Evolutionary conservation across 352 stramenopile species (phyloP).

Genomic region (Pythium insidiosum): DNA sequence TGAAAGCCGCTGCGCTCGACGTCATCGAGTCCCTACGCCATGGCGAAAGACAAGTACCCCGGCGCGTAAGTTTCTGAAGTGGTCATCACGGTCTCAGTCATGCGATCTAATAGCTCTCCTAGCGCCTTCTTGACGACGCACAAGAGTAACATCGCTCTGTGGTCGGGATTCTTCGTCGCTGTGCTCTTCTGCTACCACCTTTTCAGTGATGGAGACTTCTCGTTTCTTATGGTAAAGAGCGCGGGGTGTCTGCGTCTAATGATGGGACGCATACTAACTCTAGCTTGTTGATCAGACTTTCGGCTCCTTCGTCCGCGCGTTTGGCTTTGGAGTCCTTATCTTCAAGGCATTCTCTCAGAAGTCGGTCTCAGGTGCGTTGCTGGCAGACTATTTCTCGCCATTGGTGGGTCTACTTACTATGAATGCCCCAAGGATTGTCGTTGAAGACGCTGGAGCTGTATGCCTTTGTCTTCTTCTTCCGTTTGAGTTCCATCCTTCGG

Average conservation of each 20-base stretch:
- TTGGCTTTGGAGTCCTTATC: conserved; percentile 91
- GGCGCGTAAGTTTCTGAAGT: conserved; percentile 12
- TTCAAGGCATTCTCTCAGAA: conserved; percentile 93
- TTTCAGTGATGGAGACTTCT: conserved; percentile 97
- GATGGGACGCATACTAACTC: too few relatives aligned
- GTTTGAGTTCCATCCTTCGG: conserved; percentile 94
- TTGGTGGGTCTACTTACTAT: not conserved
- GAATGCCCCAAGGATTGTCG: conserved; percentile 64
- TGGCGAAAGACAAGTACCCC: conserved; percentile 24
- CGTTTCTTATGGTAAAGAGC: conserved; percentile 92
- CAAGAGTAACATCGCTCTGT: conserved; percentile 95
- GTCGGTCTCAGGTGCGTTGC: conserved; percentile 59
- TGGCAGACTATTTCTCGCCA: too few relatives aligned
- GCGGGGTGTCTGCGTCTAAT: not conserved
- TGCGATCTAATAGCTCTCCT: not conserved
- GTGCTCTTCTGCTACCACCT: conserved; percentile 96
- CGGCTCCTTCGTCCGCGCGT: conserved; percentile 83
- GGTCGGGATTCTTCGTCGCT: conserved; percentile 92
- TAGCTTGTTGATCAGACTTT: conserved; percentile 66
- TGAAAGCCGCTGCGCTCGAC: too few relatives aligned
- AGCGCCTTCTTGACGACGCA: conserved; percentile 78
- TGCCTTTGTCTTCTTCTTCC: conserved; percentile 94
- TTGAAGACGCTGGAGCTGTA: conserved; percentile 98
- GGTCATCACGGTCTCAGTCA: not conserved
- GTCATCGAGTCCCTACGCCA: too few relatives aligned